Base-by-base conservation (phyloP, 805 yeast genomes). In the Pichia paraexigua region DNA sequence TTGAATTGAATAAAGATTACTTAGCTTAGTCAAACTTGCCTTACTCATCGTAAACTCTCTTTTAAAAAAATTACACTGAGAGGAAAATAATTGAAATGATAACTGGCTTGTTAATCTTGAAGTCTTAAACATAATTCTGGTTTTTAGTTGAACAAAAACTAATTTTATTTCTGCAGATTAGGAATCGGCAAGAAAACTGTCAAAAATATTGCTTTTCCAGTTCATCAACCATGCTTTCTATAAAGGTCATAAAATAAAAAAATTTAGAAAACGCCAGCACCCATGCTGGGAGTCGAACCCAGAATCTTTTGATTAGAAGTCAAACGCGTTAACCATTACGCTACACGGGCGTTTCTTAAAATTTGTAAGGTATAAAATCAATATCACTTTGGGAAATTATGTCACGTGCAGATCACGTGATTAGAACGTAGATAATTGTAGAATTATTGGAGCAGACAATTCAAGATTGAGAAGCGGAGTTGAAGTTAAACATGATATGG, bases 281-380 rank as follows among this genome's bases (percentile, higher is more conserved):
- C 71, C 69, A 66, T 58, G 71, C 69, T 63, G 71, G 71, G 80
- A 75, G 77, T 76, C 80, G 80, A 76, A 76, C 80, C 77, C 79
- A 75, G 74, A 75, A 75, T 75, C 79, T 75, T 75, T 75, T 75
- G 81, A 76, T 77, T 76, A 76, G 80, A 76, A 76, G 80, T 77
- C 80, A 77, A 76, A 76, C 78, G 81, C 80, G 81, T 75, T 76
- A 76, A 76, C 81, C 80, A 76, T 77, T 77, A 75, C 80, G 81
- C 81, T 75, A 76, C 80, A 70, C 78, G 71, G 77, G 78, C 78
- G 49, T 35, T 35, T 35, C 39, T 17, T 27, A 24, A n/a, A n/a
- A n/a, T n/a, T n/a, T n/a, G n/a, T n/a, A n/a, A n/a, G n/a, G n/a
- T n/a, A n/a, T n/a, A n/a, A n/a, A n/a, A n/a, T n/a, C n/a, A n/a